A percentile compares a stretch with the other conserved stretches of the same genome.
Evolutionary conservation across 345 rosid genomes (phyloP).

Genomic region (Noccaea bulbosa): DNA sequence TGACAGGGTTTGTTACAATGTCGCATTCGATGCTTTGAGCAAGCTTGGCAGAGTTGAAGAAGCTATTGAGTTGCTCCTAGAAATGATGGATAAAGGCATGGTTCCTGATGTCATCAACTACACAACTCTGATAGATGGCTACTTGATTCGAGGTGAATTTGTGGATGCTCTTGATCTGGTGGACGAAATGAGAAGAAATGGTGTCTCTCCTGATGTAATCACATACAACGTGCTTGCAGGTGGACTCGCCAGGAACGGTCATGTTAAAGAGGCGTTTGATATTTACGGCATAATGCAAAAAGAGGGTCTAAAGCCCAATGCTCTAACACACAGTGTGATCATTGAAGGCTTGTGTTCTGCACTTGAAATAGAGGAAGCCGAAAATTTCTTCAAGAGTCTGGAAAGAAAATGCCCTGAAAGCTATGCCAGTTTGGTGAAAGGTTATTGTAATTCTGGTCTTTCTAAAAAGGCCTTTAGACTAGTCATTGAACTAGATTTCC

Average conservation of each 20-base stretch:
- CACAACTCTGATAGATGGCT: constrained; percentile 72
- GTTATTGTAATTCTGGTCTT: constrained; percentile 58
- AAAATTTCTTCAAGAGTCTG: constrained; percentile 51
- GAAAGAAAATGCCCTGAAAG: constrained; percentile 48
- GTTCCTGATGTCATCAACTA: constrained; percentile 65
- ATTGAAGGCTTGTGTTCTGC: constrained; percentile 70
- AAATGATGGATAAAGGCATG: constrained; percentile 60
- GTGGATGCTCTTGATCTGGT: constrained; percentile 54
- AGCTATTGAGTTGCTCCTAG: constrained; percentile 52
- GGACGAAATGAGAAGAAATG: constrained; percentile 56
- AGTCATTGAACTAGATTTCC: constrained; percentile 45
- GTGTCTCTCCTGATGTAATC: constrained; percentile 57
- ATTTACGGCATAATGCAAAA: constrained; percentile 47
- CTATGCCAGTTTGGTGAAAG: constrained; percentile 61
- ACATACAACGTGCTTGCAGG: constrained; percentile 58
- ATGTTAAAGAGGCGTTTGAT: constrained; percentile 35
- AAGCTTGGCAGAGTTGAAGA: constrained; percentile 65
- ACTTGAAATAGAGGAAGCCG: constrained; percentile 67
- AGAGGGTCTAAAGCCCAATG: constrained; percentile 55
- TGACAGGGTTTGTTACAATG: constrained; percentile 64
- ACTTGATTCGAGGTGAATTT: constrained; percentile 54
- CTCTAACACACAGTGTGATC: constrained; percentile 55
- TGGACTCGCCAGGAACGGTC: constrained; percentile 62
- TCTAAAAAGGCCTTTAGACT: constrained; percentile 50
- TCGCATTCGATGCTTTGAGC: constrained; percentile 59